These are phyloP conservation scores for Papiliotrema laurentii DNA, from an alignment of 1,284 basidiomycete species.

Conservation along the genomic window DNA sequence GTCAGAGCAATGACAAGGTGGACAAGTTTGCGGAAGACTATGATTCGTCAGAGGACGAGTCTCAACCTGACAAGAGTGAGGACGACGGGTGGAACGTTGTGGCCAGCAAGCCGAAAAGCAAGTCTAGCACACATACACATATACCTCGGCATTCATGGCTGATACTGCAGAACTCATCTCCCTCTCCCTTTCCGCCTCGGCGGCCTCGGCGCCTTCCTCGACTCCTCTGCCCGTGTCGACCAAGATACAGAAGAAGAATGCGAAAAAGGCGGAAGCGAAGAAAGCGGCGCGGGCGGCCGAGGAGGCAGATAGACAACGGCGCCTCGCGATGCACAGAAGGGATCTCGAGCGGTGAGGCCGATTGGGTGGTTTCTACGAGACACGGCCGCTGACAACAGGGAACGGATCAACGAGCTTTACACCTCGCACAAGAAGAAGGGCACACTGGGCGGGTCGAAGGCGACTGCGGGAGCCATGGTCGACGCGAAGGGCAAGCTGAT, in stretches of 20 bases:
- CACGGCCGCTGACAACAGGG: conserved; percentile 15
- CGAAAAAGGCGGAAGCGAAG: conserved; percentile 42
- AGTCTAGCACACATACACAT: conserved; percentile 5
- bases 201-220: conserved; percentile 8
- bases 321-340: conserved; percentile 36
- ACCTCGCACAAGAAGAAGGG: conserved; percentile 18
- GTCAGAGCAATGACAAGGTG: conserved; percentile 7
- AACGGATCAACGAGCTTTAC: conserved; percentile 41
- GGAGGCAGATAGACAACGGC: conserved; percentile 34
- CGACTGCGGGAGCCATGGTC: conserved; percentile 23
- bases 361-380: not conserved
- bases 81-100: conserved; percentile 43
- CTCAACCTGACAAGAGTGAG: conserved; percentile 4
- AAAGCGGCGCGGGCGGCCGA: conserved; percentile 36
- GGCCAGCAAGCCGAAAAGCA: conserved; percentile 37
- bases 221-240: conserved; percentile 24
- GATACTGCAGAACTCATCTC: conserved; percentile 32
- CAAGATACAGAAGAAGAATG: conserved; percentile 41
- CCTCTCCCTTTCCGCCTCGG: conserved; percentile 16
- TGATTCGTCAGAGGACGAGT: conserved; percentile 13
- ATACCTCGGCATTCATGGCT: not conserved
- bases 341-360: conserved; percentile 35
- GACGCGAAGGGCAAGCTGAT: conserved; percentile 36
- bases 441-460: conserved; percentile 2
- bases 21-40: conserved; percentile 26